A percentile compares a stretch with the other conserved stretches of the same genome.
phyloP scores from a whole-genome alignment of 148 eudicot genomes.

The Talinum fruticosum region DNA sequence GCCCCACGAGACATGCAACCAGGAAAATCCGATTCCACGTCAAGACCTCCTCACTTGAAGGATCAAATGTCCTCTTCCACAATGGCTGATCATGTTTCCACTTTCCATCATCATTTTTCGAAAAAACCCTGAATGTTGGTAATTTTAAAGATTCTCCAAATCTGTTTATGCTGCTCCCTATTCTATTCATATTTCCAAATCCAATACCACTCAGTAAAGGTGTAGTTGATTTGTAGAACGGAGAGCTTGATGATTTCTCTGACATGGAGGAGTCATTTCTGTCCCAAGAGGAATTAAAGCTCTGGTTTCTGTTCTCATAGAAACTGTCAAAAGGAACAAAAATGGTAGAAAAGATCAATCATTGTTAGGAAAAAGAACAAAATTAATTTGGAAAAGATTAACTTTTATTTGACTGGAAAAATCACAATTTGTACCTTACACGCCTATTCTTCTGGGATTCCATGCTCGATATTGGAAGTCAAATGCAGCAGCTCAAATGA shows the following conservation, averaged over 20 bases:
- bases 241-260: constrained; percentile 17
- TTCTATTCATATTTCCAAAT: background rate
- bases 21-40: constrained; percentile 40
- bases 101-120: background rate
- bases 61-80: constrained; percentile 9
- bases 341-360: background rate
- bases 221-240: constrained; percentile 17
- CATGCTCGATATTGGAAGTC: constrained; percentile 9
- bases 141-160: background rate
- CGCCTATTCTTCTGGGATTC: constrained; percentile 17
- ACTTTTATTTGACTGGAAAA: background rate
- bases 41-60: background rate
- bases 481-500: background rate
- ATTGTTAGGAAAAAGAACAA: background rate
- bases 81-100: background rate
- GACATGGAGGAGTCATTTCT: constrained; percentile 2
- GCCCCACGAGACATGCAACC: constrained; percentile 53
- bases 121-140: constrained; percentile 5
- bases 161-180: constrained; percentile 12
- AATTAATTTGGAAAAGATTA: background rate
- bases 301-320: constrained; percentile 20
- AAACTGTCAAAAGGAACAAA: background rate
- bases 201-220: constrained; percentile 13
- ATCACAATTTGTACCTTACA: constrained; percentile 17
- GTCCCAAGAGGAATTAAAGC: constrained; percentile 14